Conservation (phyloP, 768 basidiomycete species). For the Pisolithus albus region DNA sequence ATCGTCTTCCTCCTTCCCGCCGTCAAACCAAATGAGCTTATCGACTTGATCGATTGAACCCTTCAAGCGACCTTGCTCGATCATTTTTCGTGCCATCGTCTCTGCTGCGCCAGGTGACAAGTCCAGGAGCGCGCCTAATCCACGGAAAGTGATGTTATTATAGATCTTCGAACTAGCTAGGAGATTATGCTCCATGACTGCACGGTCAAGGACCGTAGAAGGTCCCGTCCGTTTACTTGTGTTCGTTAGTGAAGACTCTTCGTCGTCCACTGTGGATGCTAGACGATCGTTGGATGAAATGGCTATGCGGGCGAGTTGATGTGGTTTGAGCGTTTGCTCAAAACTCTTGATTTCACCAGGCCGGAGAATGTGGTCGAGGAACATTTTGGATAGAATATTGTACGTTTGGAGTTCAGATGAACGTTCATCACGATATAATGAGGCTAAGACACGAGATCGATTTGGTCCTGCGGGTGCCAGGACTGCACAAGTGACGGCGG, state of each 20-base stretch:
- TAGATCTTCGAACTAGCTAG: slow-evolving; percentile 96
- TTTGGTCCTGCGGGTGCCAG: slow-evolving; percentile 96
- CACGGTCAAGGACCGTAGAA: slow-evolving; percentile 91
- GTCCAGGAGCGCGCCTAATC: slow-evolving; percentile 86
- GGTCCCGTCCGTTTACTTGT: slow-evolving; percentile 83
- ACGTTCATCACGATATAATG: slow-evolving; percentile 92
- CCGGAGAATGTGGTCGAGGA: slow-evolving; percentile 94
- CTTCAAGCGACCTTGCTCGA: slow-evolving; percentile 90
- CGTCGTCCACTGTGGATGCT: slow-evolving; percentile 58
- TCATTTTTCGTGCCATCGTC: slow-evolving; percentile 97
- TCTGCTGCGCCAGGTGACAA: slow-evolving; percentile 90
- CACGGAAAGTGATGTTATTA: slow-evolving; percentile 93
- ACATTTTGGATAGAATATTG: slow-evolving; percentile 96
- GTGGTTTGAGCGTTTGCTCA: slow-evolving; percentile 77
- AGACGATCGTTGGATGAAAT: slow-evolving; percentile 79
- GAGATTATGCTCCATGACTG: slow-evolving; percentile 98
- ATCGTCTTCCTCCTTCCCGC: slow-evolving; percentile 77
- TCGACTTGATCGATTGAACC: slow-evolving; percentile 96
- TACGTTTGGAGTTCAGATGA: slow-evolving; percentile 70
- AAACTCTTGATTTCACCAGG: slow-evolving; percentile 86
- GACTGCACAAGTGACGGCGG: slow-evolving; percentile 94
- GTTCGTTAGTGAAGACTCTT: slow-evolving; percentile 45
- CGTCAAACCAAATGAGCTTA: slow-evolving; percentile 90
- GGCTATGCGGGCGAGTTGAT: slow-evolving; percentile 90
- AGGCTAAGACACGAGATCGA: slow-evolving; percentile 86